Percentiles rank a stretch among this genome's conserved stretches.
These are phyloP conservation scores for Cladobotryum mycophilum DNA, from an alignment of 2,329 filamentous ascomycete genomes.

Conservation along the genomic window DNA sequence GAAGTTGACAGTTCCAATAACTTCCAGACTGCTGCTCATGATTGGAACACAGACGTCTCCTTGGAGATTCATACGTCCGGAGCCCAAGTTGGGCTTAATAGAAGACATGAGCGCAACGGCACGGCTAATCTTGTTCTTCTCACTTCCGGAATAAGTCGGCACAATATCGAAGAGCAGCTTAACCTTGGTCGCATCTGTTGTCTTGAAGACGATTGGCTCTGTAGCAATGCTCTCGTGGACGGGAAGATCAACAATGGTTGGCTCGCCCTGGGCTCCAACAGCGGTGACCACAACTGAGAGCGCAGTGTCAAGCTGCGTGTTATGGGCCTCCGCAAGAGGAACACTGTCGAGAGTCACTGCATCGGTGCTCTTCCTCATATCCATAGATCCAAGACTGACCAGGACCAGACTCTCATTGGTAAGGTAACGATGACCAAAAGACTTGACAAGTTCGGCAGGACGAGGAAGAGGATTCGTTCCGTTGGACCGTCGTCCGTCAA, in stretches of 20 bases:
- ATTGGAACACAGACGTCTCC: constrained; percentile 91
- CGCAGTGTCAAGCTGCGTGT: constrained; percentile 89
- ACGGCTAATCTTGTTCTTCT: constrained; percentile 83
- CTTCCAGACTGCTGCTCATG: constrained; percentile 73
- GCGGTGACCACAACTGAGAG: constrained; percentile 88
- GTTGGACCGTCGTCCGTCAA: constrained; percentile 54
- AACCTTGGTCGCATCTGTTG: constrained; percentile 70
- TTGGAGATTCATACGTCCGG: constrained; percentile 84
- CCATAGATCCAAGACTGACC: constrained; percentile 91
- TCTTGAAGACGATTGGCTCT: constrained; percentile 85
- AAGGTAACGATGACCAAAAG: constrained; percentile 92
- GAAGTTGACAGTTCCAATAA: constrained; percentile 94
- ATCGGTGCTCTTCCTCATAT: constrained; percentile 73
- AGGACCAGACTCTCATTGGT: constrained; percentile 83
- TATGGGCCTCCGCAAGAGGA: constrained; percentile 79
- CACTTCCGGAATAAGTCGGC: constrained; percentile 85
- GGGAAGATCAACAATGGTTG: constrained; percentile 83
- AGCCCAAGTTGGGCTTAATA: constrained; percentile 74
- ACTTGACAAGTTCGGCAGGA: constrained; percentile 74
- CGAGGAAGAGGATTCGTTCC: constrained; percentile 41
- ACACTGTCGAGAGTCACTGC: constrained; percentile 85
- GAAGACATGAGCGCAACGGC: constrained; percentile 83
- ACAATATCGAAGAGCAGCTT: constrained; percentile 92
- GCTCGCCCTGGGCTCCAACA: constrained; percentile 75
- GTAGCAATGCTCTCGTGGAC: constrained; percentile 92